These are phyloP conservation scores for Kwoniella sp. DNA, from an alignment of 768 basidiomycete genomes.

Conservation along the genomic window DNA sequence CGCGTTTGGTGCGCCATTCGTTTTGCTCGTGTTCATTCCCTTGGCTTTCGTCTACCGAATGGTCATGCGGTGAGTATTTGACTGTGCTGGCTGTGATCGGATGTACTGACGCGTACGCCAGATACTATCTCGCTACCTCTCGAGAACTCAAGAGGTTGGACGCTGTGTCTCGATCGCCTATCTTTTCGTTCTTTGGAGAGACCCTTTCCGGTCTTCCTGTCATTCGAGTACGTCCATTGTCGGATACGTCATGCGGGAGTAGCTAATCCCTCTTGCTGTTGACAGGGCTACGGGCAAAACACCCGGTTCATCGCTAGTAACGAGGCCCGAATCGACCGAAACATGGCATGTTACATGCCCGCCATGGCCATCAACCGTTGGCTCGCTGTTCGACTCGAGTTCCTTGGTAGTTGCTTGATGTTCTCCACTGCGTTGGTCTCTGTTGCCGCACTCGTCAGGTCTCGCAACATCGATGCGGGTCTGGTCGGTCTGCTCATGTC, in stretches of 20 bases:
- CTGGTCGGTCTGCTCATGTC: constrained; percentile 80
- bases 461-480: constrained; percentile 71
- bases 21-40: constrained; percentile 70
- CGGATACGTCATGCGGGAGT: too few relatives aligned
- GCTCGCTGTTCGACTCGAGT: constrained; percentile 78
- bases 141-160: constrained; percentile 51
- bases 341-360: constrained; percentile 71
- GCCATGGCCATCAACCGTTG: constrained; percentile 60
- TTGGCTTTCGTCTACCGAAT: constrained; percentile 71
- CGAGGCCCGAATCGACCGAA: constrained; percentile 67
- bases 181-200: constrained; percentile 62
- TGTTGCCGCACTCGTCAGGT: constrained; percentile 66
- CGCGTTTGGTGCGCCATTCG: constrained; percentile 72
- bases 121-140: constrained; percentile 59
- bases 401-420: constrained; percentile 76
- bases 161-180: constrained; percentile 74
- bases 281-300: constrained; percentile 47
- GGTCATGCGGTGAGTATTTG: constrained; percentile 66
- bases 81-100: neutral
- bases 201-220: constrained; percentile 40
- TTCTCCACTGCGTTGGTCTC: constrained; percentile 66
- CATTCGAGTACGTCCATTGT: constrained; percentile 29
- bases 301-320: constrained; percentile 48
- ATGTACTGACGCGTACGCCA: constrained; percentile 38
- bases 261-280: too few relatives aligned